phyloP scores from a whole-genome alignment of 1,284 basidiomycete genomes.

The Porodaedalea pini region DNA sequence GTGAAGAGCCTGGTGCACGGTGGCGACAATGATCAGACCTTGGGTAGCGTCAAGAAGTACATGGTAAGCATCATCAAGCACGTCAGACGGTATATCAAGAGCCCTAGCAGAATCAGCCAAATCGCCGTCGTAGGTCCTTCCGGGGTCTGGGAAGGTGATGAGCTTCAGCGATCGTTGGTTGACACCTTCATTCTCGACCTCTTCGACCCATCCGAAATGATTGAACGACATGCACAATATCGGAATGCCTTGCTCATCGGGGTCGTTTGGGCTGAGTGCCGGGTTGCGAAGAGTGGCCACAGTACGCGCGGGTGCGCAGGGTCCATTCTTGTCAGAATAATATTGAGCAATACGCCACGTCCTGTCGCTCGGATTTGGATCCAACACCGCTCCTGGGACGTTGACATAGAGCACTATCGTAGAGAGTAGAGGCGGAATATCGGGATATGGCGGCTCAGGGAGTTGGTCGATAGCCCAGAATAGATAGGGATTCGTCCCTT shows the following conservation, averaged over 20 bases:
- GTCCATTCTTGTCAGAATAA: conserved; percentile 16
- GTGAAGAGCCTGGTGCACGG: conserved; percentile 4
- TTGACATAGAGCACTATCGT: conserved; percentile 13
- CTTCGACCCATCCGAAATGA: conserved; percentile 16
- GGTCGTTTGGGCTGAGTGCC: conserved; percentile 2
- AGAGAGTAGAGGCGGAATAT: conserved; percentile 3
- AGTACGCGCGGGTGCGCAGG: conserved; percentile 1
- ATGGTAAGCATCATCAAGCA: conserved; percentile 10
- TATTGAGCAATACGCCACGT: conserved; percentile 16
- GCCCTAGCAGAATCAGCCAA: conserved; percentile 7
- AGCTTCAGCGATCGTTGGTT: conserved; percentile 1
- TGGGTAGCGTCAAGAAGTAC: conserved; percentile 13
- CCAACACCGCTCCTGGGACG: not conserved
- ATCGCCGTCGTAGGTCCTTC: conserved; percentile 4
- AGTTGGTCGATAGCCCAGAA: conserved; percentile 15
- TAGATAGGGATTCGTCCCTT: not conserved
- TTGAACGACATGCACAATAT: conserved; percentile 15
- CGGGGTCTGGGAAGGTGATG: conserved; percentile 17
- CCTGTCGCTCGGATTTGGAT: not conserved
- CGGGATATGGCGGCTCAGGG: conserved; percentile 8
- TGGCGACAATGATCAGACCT: conserved; percentile 10
- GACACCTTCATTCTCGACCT: not conserved
- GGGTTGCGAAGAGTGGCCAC: conserved; percentile 3
- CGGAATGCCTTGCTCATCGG: conserved; percentile 1
- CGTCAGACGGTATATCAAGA: conserved; percentile 16